These are phyloP conservation scores for Vitis riparia DNA, from an alignment of 164 flowering plant genomes.

Conservation along the genomic window DNA sequence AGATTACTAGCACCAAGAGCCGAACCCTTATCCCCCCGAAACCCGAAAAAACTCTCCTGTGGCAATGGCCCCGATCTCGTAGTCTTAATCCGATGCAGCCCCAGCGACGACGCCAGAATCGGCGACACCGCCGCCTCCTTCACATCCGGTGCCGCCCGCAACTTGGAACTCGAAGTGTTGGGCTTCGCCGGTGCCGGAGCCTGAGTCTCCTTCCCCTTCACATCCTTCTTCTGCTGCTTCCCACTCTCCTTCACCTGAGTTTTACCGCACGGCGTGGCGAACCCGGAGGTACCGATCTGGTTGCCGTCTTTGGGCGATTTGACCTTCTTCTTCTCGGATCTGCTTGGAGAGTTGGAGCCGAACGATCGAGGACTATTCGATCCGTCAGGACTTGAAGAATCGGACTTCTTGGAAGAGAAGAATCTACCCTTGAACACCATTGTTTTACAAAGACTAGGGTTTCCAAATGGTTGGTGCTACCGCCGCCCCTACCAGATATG, in stretches of 20 bases:
- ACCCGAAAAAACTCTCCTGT: slow-evolving; percentile 86
- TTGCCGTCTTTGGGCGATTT: slow-evolving; percentile 45
- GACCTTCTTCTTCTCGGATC: slow-evolving; percentile 86
- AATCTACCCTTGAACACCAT: slow-evolving; percentile 95
- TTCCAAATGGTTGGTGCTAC: too few species aligned
- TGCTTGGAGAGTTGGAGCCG: slow-evolving; percentile 60
- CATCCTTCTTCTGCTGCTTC: slow-evolving; percentile 35
- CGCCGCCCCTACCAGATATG: too few species aligned
- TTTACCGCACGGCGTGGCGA: slow-evolving; percentile 16
- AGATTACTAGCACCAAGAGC: slow-evolving; percentile 68
- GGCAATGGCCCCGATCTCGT: slow-evolving; percentile 94
- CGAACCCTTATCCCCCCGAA: slow-evolving; percentile 46
- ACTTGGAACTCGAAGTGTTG: slow-evolving; percentile 7
- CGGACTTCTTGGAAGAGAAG: slow-evolving; percentile 86
- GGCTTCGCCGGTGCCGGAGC: slow-evolving; percentile 13
- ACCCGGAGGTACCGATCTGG: slow-evolving; percentile 12
- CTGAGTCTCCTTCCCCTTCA: slow-evolving; percentile 27
- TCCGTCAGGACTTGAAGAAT: slow-evolving; percentile 75
- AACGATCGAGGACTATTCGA: slow-evolving; percentile 75
- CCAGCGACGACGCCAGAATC: slow-evolving; percentile 80
- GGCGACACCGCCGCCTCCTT: slow-evolving; percentile 52
- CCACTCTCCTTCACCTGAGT: slow-evolving; percentile 35
- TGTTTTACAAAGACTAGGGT: too few species aligned
- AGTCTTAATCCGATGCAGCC: slow-evolving; percentile 83
- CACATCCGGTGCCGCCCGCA: slow-evolving; percentile 2